Percentiles rank a stretch among this genome's conserved stretches.
These are phyloP conservation scores for Calonectria crousiana DNA, from an alignment of 2,329 filamentous ascomycete species.

Conservation along the genomic window DNA sequence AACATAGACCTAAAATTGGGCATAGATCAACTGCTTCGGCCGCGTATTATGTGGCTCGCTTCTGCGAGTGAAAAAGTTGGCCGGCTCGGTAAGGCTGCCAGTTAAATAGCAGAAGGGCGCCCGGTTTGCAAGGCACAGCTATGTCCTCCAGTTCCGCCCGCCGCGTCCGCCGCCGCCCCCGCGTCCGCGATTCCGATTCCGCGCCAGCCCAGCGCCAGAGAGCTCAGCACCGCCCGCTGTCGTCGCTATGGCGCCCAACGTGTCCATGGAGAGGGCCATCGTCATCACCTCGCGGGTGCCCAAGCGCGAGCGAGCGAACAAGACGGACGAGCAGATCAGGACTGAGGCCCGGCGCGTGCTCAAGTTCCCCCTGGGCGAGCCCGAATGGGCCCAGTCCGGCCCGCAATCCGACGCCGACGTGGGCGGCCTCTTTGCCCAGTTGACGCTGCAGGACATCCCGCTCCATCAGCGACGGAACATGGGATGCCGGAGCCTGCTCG, in stretches of 20 bases:
- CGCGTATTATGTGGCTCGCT: conserved; percentile 2
- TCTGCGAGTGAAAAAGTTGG: background rate
- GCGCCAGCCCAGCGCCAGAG: background rate
- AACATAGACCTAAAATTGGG: conserved; percentile 11
- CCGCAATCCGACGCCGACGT: background rate
- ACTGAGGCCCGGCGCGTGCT: background rate
- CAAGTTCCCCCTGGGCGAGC: background rate
- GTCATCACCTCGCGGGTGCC: background rate
- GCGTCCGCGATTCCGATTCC: background rate
- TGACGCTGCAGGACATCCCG: background rate
- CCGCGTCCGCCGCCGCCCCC: background rate
- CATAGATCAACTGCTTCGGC: conserved; percentile 5
- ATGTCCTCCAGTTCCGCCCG: conserved; percentile 1
- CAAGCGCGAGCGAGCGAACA: background rate
- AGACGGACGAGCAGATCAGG: conserved; percentile 2
- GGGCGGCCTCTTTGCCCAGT: background rate
- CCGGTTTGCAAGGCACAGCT: background rate
- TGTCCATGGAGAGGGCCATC: background rate
- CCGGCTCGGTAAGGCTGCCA: conserved; percentile 3
- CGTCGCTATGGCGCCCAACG: background rate
- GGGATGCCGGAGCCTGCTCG: background rate
- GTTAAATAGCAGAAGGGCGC: conserved; percentile 9
- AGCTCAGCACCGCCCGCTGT: background rate
- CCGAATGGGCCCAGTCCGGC: conserved; percentile 1
- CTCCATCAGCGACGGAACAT: background rate